Evolutionary conservation across 257 asterid genomes (phyloP), one percentile per base, ranked within the genome.

Genomic region (Nicotiana sylvestris): DNA sequence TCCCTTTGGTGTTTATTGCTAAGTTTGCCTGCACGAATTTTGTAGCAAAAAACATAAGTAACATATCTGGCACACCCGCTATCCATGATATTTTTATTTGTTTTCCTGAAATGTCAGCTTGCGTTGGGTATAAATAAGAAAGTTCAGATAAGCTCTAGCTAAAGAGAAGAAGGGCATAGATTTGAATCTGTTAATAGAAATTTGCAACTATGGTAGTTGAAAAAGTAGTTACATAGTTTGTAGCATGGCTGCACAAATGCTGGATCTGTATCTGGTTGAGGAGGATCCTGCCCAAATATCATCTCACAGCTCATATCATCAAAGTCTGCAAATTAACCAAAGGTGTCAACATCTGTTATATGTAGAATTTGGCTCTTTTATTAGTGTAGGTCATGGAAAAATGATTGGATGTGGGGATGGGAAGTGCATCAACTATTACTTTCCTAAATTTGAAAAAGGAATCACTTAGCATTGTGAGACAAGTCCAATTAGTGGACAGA

Each of bases 271-370:
- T 87, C 66, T 84, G 87, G 86, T 29, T 89, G 81, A 12, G 95
- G 98, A 80, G 99, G 94, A 64, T 91, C 97, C 86, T 87, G 88
- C 12, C 99, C 99, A 82, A 92, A 96, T 90, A 86, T 92, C 97
- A 96, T 94, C 72, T 94, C 94, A 77, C 99, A 96, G 82, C 99
- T 96, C 98, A 92, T 93, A 84, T 96, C 98, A 66, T 93, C 98
- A 90, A 94, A 96, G 89, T 96, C 99, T 96, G 93, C 89, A 65
- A 64, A 84, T 64, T 5, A 21, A 60, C 3, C 35, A 55, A 27
- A 15, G 27, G 29, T 35, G 58, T 77, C 55, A 29, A 72, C 29
- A n/a, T 55, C 33, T 58, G 4, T 74, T 65, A 15, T 25, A 49
- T 39, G 30, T 60, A 58, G 32, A 66, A 79, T 67, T 78, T 80